Evolutionary conservation across 2,329 filamentous ascomycete genomes (phyloP).

Genomic region (Lecanosticta acicola): DNA sequence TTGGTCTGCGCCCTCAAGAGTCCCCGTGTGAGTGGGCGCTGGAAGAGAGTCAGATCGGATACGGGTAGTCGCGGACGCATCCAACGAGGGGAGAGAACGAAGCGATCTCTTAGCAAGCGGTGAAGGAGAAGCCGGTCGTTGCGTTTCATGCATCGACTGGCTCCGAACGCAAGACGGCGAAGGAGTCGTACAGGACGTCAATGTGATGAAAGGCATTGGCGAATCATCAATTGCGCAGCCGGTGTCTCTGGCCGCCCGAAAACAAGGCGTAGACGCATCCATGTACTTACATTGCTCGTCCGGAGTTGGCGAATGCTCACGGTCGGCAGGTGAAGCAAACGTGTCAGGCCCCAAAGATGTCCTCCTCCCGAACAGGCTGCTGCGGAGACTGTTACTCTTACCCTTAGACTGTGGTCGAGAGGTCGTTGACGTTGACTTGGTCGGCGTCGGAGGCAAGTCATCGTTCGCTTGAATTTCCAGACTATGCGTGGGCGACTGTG

Average conservation of each 20-base stretch:
- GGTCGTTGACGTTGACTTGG: constrained; percentile 59
- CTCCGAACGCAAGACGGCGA: constrained; percentile 36
- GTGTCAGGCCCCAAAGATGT: constrained; percentile 44
- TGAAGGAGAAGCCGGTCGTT: constrained; percentile 34
- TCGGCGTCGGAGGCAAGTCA: constrained; percentile 89
- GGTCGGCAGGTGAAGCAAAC: constrained; percentile 38
- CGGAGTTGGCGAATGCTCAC: constrained; percentile 24
- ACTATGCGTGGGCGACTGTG: constrained; percentile 52
- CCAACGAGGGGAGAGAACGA: constrained; percentile 23
- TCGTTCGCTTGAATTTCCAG: constrained; percentile 57
- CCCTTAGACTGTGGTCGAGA: constrained; percentile 42
- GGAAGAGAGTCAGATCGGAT: constrained; percentile 21
- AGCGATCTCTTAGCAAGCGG: constrained; percentile 37
- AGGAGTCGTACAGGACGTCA: constrained; percentile 29
- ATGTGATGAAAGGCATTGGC: constrained; percentile 32
- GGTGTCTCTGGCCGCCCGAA: constrained; percentile 20
- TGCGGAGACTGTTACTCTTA: constrained; percentile 48
- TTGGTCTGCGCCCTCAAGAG: constrained; percentile 17
- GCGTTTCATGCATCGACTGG: constrained; percentile 37
- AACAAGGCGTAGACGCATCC: constrained; percentile 24
- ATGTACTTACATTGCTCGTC: constrained; percentile 37
- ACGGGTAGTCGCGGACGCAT: constrained; percentile 15
- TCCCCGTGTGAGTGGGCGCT: constrained; percentile 18
- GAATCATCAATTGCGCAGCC: constrained; percentile 22
- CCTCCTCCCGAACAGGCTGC: constrained; percentile 45